These are phyloP conservation scores for Lagenaria siceraria DNA, from an alignment of 306 rosid genomes.

Conservation along the genomic window DNA sequence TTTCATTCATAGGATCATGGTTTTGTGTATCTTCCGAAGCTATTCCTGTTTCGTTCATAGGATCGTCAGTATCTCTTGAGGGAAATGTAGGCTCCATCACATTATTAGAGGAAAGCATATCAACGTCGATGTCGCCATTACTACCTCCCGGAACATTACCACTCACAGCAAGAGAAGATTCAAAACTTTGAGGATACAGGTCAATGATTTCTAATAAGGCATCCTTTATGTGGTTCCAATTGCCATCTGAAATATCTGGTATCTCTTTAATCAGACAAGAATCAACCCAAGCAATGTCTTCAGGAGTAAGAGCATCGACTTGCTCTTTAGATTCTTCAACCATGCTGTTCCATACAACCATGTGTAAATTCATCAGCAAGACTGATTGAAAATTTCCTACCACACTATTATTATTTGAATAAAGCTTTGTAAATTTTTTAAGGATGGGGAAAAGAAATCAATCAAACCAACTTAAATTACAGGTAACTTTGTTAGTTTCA, in stretches of 20 bases:
- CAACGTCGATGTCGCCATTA: background rate
- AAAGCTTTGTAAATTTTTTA: too few relatives aligned
- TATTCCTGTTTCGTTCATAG: background rate
- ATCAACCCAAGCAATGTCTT: constrained; percentile 14
- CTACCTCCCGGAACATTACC: background rate
- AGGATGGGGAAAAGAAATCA: background rate
- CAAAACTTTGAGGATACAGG: background rate
- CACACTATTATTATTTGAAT: too few relatives aligned
- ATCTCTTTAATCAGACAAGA: constrained; percentile 9
- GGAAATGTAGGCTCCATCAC: background rate
- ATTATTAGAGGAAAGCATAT: background rate
- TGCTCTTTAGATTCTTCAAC: constrained; percentile 28
- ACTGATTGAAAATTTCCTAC: background rate
- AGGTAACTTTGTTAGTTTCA: background rate
- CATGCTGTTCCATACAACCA: constrained; percentile 79
- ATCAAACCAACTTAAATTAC: background rate
- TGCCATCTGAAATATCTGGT: constrained; percentile 2
- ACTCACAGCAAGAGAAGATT: background rate
- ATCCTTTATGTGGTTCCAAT: constrained; percentile 3
- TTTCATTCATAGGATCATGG: background rate
- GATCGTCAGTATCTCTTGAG: background rate
- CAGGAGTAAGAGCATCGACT: constrained; percentile 5
- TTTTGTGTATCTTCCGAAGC: background rate
- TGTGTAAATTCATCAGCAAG: background rate
- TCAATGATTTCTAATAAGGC: constrained; percentile 5